Percentiles rank a stretch among this genome's conserved stretches.
phyloP scores from a whole-genome alignment of 106 monocot species.

The Alisma plantagoaquatica region DNA sequence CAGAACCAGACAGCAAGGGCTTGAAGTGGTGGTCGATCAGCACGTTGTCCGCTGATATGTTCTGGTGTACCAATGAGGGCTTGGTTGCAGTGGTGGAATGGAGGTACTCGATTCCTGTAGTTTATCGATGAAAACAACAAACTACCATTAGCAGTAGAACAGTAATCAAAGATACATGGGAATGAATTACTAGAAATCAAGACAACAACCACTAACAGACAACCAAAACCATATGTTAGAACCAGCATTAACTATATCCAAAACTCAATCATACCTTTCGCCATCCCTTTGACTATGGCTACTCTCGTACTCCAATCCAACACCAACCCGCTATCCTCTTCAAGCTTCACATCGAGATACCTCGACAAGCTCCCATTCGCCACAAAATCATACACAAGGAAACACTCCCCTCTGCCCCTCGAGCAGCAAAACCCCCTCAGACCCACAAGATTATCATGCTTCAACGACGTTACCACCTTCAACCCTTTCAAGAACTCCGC shows the following conservation, averaged over 20 bases:
- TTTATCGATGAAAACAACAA: conserved; percentile 2
- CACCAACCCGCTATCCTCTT: conserved; percentile 19
- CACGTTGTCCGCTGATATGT: conserved; percentile 54
- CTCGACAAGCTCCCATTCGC: conserved; percentile 54
- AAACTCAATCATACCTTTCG: conserved; percentile 52
- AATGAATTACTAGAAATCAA: too few species aligned
- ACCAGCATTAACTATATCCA: too few species aligned
- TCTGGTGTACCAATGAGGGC: conserved; percentile 51
- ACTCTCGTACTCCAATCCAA: conserved; percentile 52
- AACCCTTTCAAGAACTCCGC: conserved; percentile 54
- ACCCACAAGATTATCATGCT: conserved; percentile 47
- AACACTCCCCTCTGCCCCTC: conserved; percentile 59
- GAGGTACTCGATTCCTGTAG: conserved; percentile 57
- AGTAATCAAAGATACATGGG: not conserved
- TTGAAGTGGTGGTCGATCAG: conserved; percentile 42
- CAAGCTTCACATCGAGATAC: conserved; percentile 45
- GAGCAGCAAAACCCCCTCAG: conserved; percentile 71
- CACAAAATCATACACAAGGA: conserved; percentile 64
- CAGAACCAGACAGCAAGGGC: conserved; percentile 39
- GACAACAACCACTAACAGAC: not conserved
- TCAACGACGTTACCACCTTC: conserved; percentile 30
- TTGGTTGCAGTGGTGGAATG: conserved; percentile 42
- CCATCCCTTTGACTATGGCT: conserved; percentile 65
- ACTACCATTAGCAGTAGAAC: not conserved
- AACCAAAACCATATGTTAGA: too few species aligned